phyloP scores from a whole-genome alignment of 805 yeast species.

The Spathaspora arborariae region DNA sequence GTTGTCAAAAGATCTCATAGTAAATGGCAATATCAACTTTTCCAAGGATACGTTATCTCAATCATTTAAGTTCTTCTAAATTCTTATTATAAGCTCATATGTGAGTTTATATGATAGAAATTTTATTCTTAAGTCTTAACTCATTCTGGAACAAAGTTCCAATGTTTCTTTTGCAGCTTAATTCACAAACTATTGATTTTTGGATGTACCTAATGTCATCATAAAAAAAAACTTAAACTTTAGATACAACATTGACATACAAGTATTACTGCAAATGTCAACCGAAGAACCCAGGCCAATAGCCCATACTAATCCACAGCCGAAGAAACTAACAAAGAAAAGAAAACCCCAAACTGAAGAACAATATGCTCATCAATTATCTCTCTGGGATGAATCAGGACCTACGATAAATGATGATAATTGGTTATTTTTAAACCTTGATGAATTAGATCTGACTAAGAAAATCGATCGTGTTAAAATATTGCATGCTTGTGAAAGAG shows the following conservation, averaged over 20 bases:
- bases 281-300: background rate
- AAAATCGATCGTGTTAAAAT: constrained; percentile 56
- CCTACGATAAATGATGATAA: constrained; percentile 49
- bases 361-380: constrained; percentile 50
- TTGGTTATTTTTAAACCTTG: constrained; percentile 36
- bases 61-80: no score
- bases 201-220: background rate
- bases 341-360: constrained; percentile 74
- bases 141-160: no score
- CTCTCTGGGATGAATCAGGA: constrained; percentile 49
- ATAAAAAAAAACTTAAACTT: background rate
- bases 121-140: no score
- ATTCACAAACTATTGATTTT: background rate
- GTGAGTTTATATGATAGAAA: no score
- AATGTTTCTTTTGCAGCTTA: no score
- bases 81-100: no score
- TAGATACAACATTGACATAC: no score
- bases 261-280: no score
- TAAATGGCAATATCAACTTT: no score
- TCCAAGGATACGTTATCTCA: no score
- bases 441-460: constrained; percentile 23
- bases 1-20: no score
- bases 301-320: background rate
- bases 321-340: constrained; percentile 4
- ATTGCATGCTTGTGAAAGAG: constrained; percentile 58